Base-by-base conservation (phyloP, 2,329 filamentous ascomycete species). In the Capronia americana region DNA sequence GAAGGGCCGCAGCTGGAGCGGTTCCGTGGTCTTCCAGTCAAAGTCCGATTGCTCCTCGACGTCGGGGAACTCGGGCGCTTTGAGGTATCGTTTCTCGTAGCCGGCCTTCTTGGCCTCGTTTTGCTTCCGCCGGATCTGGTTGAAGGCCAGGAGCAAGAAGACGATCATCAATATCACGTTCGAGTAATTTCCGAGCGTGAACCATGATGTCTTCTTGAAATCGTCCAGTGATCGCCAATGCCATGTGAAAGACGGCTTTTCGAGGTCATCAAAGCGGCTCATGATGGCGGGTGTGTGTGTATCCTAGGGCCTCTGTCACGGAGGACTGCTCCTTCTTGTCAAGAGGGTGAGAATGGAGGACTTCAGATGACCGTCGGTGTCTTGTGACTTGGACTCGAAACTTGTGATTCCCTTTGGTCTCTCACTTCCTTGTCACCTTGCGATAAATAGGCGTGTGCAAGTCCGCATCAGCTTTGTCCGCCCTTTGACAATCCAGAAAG, bases 1-100 rank as follows among this genome's bases (percentile, higher is more conserved):
- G 75, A 88, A 88, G 0, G 85, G 84, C 14, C 87, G 79, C 11
- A 87, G 73, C 64, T 85, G 81, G 44, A 86, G 73, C 0, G 85
- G 87, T 63, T 83, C 79, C 34, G 81, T 83, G 0, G 75, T 79
- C 59, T 78, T 73, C 80, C 85, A 84, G 65, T 85, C 75, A 69
- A 88, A 86, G 63, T 80, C 74, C 2, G 73, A 55, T 3, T 87
- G 76, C 2, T 85, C 80, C 24, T 77, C 72, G 44, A 79, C 72
- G 1, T 70, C 56, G 1, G 75, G 73, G 54, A 74, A 75, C 23
- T 67, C 73, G 11, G 70, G 69, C 10, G 70, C 69, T 50, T 66
- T 62, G 46, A 73, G 61, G 50, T 55, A 70, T 14, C 69, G 57
- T 14, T 67, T 67, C n/a, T 71, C 62, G 46, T 67, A 62, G 12